Percentiles rank a stretch among this genome's conserved stretches.
phyloP scores from a whole-genome alignment of 2,329 filamentous ascomycete species.

The Metarhizium robertsii region DNA sequence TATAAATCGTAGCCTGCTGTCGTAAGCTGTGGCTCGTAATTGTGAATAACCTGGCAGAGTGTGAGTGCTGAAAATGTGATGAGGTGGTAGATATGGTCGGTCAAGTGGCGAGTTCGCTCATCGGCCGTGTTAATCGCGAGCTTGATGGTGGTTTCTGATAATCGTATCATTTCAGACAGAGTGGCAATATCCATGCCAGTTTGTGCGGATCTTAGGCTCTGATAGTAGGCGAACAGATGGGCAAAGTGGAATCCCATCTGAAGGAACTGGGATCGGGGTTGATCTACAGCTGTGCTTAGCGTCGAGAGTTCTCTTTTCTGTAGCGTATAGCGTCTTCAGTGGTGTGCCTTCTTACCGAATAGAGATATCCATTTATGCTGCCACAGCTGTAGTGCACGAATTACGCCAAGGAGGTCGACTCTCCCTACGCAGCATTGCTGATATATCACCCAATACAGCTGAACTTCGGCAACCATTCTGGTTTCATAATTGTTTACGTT shows the following conservation, averaged over 20 bases:
- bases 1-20: slow-evolving; percentile 7
- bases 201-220: no score
- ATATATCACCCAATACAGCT: slow-evolving; percentile 19
- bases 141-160: no score
- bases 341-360: slow-evolving; percentile 10
- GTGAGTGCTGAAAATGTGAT: slow-evolving; percentile 18
- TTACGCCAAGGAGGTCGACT: slow-evolving; percentile 6
- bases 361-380: slow-evolving; percentile 12
- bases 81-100: not conserved
- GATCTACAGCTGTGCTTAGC: no score
- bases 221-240: no score
- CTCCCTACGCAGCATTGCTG: slow-evolving; percentile 9
- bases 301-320: no score
- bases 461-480: slow-evolving; percentile 18
- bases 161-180: no score
- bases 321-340: no score
- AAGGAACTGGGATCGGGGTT: no score
- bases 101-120: no score
- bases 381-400: slow-evolving; percentile 11
- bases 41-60: slow-evolving; percentile 13
- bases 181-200: no score
- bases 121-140: no score
- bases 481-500: slow-evolving; percentile 15
- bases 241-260: no score
- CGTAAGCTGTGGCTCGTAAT: slow-evolving; percentile 12